Evolutionary conservation across 2,329 filamentous ascomycete genomes (phyloP).

Genomic region (Verticillium dahliae): DNA sequence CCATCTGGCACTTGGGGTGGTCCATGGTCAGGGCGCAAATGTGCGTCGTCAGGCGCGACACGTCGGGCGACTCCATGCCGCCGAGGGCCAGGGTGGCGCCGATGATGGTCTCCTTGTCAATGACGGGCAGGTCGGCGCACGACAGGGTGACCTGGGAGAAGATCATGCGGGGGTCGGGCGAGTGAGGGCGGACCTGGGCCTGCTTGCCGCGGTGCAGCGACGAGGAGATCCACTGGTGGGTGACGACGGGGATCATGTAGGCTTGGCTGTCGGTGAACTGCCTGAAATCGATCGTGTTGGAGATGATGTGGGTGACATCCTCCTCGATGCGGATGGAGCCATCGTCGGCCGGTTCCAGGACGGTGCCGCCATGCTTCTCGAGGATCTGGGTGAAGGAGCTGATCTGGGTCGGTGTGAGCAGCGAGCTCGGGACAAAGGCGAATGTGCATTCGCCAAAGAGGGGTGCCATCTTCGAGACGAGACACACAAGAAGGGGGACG

Average conservation of each 20-base stretch:
- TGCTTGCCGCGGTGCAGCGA: constrained; percentile 65
- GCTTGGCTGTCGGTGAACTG: constrained; percentile 71
- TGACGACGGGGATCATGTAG: constrained; percentile 77
- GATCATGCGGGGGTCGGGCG: constrained; percentile 84
- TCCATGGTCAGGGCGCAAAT: constrained; percentile 76
- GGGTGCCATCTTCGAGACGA: not conserved
- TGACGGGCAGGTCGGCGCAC: constrained; percentile 76
- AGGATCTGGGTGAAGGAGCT: constrained; percentile 36
- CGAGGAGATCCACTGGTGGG: constrained; percentile 68
- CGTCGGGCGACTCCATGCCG: constrained; percentile 66
- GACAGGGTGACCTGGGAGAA: constrained; percentile 79
- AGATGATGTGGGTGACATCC: constrained; percentile 48
- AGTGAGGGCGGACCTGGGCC: constrained; percentile 76
- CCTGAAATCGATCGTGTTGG: constrained; percentile 85
- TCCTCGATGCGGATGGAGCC: constrained; percentile 40
- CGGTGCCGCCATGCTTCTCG: constrained; percentile 41
- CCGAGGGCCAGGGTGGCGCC: constrained; percentile 87
- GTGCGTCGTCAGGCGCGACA: constrained; percentile 76
- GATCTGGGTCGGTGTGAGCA: constrained; percentile 31
- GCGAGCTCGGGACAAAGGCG: constrained; percentile 37
- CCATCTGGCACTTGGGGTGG: constrained; percentile 62
- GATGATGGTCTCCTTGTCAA: constrained; percentile 86
- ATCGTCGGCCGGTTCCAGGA: constrained; percentile 39
- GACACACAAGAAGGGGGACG: not conserved
- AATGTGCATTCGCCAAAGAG: constrained; percentile 36